Conservation (phyloP, 176 grass and related monocot genomes). For the Eragrostis curvula region DNA sequence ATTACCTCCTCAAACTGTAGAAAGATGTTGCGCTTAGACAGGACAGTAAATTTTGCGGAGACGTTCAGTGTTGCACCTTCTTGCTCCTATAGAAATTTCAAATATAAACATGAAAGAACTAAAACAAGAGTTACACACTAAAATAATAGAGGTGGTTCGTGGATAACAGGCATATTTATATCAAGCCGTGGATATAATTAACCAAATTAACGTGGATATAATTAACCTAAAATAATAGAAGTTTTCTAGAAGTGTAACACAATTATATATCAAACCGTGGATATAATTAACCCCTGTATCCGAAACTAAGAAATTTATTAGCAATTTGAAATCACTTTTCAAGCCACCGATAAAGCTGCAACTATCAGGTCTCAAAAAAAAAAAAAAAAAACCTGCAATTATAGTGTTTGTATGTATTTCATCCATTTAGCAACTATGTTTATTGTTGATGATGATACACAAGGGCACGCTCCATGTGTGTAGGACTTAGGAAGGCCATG, state of each 20-base stretch:
- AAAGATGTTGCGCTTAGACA: slow-evolving; percentile 90
- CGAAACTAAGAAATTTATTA: not conserved
- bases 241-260: not conserved
- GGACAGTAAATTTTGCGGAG: slow-evolving; percentile 83
- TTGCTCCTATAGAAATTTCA: slow-evolving; percentile 77
- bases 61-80: slow-evolving; percentile 94
- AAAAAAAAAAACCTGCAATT: slow-evolving; percentile 25
- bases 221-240: too few species aligned
- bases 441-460: not conserved
- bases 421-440: slow-evolving; percentile 5
- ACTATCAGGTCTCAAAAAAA: too few species aligned
- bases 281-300: not conserved
- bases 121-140: slow-evolving; percentile 20
- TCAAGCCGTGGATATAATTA: too few species aligned
- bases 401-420: slow-evolving; percentile 1
- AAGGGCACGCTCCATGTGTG: not conserved
- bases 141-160: slow-evolving; percentile 2
- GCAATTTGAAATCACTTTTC: not conserved
- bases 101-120: slow-evolving; percentile 41
- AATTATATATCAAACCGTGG: not conserved
- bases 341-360: slow-evolving; percentile 11
- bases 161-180: slow-evolving; percentile 29
- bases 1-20: slow-evolving; percentile 97
- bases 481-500: not conserved
- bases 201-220: too few species aligned